A percentile compares a stretch with the other conserved stretches of the same genome.
Conservation (phyloP, 495 filamentous ascomycete genomes). For the Parmelia sp. region DNA sequence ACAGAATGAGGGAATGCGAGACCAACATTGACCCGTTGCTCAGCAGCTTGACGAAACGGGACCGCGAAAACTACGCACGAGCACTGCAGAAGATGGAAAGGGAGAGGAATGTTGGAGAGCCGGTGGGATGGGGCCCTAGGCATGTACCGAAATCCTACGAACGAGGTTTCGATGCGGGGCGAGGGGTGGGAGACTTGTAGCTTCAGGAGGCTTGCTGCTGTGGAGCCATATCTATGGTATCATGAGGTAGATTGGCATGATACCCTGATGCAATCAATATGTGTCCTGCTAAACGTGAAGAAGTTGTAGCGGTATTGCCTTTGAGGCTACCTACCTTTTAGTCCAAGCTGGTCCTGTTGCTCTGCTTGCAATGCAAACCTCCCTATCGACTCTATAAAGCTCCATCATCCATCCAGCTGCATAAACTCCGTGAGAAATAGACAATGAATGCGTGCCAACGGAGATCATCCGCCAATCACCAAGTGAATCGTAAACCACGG, state of each 20-base stretch:
- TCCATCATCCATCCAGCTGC: too few species aligned
- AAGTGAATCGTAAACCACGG: too few species aligned
- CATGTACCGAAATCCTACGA: not conserved
- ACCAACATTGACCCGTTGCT: not conserved
- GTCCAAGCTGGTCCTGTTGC: not conserved
- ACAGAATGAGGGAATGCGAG: not conserved
- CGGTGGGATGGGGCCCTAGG: not conserved
- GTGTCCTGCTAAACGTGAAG: not conserved
- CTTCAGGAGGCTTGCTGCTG: not conserved
- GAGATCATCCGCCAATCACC: not conserved
- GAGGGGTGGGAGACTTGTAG: too few species aligned
- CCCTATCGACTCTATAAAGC: too few species aligned
- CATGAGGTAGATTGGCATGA: not conserved
- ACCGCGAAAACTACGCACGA: not conserved
- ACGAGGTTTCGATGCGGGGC: not conserved
- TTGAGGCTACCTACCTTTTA: not conserved
- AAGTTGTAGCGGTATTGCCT: not conserved
- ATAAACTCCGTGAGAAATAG: too few species aligned
- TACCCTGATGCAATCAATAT: not conserved
- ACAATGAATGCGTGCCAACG: too few species aligned
- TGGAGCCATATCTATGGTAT: not conserved
- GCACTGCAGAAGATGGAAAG: not conserved
- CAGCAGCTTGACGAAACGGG: not conserved
- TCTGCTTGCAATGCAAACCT: not conserved
- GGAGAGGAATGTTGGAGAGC: not conserved